Percentiles rank a stretch among this genome's conserved stretches.
Evolutionary conservation across 1,139 yeast genomes (phyloP).

Genomic region (Saccharomycopsis crataegensis): DNA sequence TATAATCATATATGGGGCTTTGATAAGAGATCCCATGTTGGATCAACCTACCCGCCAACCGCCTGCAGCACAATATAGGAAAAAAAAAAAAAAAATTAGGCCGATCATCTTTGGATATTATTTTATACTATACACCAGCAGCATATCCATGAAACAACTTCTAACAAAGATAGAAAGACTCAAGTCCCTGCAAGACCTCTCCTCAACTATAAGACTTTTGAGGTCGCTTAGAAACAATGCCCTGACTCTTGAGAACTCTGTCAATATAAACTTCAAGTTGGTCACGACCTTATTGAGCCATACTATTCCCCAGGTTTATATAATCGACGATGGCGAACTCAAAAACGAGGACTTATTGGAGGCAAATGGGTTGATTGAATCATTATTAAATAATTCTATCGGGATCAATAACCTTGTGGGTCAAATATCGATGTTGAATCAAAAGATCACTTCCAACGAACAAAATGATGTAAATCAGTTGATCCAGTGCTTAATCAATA

Average conservation of each 20-base stretch:
- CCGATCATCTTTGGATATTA: too few species aligned
- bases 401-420: constrained; percentile 9
- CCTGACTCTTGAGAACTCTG: background rate
- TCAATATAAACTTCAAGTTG: constrained; percentile 15
- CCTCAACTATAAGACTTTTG: background rate
- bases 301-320: constrained; percentile 10
- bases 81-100: too few species aligned
- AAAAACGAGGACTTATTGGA: background rate
- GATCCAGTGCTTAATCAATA: too few species aligned
- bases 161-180: constrained; percentile 12
- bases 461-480: too few species aligned
- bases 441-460: too few species aligned
- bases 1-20: too few species aligned
- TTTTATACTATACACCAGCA: too few species aligned
- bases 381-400: background rate
- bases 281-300: constrained; percentile 5
- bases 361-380: constrained; percentile 4
- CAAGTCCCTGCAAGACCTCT: background rate
- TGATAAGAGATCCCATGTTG: too few species aligned
- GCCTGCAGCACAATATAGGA: too few species aligned
- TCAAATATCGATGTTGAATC: background rate
- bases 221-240: background rate
- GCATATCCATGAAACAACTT: constrained; percentile 12
- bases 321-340: background rate
- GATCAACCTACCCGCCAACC: too few species aligned